Evolutionary conservation across 129 eudicot genomes (phyloP).

Genomic region (Artemisia argyi): DNA sequence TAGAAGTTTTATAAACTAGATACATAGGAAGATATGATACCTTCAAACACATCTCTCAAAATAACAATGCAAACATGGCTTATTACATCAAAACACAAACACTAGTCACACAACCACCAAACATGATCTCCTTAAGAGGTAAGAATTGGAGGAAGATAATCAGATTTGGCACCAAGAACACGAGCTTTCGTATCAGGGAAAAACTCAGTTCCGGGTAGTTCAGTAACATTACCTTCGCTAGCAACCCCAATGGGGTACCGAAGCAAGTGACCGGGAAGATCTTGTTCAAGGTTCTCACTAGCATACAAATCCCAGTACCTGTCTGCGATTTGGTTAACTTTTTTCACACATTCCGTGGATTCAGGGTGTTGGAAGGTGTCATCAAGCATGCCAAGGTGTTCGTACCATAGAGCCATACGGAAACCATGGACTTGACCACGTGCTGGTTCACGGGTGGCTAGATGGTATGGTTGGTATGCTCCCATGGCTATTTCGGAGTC

Average conservation of each 20-base stretch:
- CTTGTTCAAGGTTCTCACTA: conserved; percentile 56
- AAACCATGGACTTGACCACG: conserved; percentile 77
- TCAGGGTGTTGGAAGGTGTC: conserved; percentile 62
- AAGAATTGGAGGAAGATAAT: conserved; percentile 76
- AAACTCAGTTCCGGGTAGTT: conserved; percentile 62
- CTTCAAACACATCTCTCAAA: no score
- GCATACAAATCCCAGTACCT: conserved; percentile 68
- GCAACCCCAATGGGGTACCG: conserved; percentile 64
- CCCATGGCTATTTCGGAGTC: conserved; percentile 91
- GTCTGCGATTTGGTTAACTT: conserved; percentile 62
- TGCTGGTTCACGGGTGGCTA: conserved; percentile 49
- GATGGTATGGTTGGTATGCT: conserved; percentile 71
- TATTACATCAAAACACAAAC: conserved; percentile 25
- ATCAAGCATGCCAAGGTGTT: conserved; percentile 83
- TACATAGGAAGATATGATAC: no score
- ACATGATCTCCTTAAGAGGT: conserved; percentile 37
- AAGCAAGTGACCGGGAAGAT: conserved; percentile 78
- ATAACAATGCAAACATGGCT: background rate
- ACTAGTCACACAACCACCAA: background rate
- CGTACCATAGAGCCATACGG: conserved; percentile 84
- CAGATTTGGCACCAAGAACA: conserved; percentile 61
- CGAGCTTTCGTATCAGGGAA: conserved; percentile 79
- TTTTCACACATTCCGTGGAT: conserved; percentile 45
- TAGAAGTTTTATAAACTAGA: no score
- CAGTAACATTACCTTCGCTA: conserved; percentile 57